Conservation (phyloP, 129 eudicot genomes). For the Dittrichia graveolens region DNA sequence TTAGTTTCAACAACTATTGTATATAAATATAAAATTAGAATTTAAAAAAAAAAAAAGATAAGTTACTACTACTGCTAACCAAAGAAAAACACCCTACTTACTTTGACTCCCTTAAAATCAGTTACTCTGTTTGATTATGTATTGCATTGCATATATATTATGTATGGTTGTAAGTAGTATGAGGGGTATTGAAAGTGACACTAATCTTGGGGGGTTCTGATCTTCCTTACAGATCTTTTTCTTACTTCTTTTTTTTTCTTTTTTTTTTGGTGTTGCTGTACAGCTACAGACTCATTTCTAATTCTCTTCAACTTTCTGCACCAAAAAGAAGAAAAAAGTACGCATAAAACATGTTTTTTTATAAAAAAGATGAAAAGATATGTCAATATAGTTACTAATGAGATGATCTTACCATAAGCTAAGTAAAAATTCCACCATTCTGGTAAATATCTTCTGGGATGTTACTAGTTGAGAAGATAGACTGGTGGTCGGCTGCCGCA, state of each 20-base stretch:
- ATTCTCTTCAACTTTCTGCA: slow-evolving; percentile 50
- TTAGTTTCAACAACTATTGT: too few relatives aligned
- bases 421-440: neutral
- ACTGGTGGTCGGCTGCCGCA: slow-evolving; percentile 35
- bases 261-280: slow-evolving; percentile 18
- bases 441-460: slow-evolving; percentile 10
- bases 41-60: too few relatives aligned
- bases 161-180: slow-evolving; percentile 73
- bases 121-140: neutral
- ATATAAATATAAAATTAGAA: too few relatives aligned
- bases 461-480: slow-evolving; percentile 32
- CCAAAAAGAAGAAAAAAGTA: neutral
- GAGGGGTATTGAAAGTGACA: slow-evolving; percentile 56
- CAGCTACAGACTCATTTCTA: slow-evolving; percentile 31
- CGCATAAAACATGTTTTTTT: too few relatives aligned
- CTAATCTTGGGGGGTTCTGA: slow-evolving; percentile 32
- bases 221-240: slow-evolving; percentile 55
- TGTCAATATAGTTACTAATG: neutral
- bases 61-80: too few relatives aligned
- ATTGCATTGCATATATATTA: slow-evolving; percentile 57
- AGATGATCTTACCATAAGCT: neutral
- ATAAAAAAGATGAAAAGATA: slow-evolving; percentile 16
- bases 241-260: slow-evolving; percentile 13
- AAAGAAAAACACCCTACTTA: too few relatives aligned
- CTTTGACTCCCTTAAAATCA: too few relatives aligned